Evolutionary conservation across 192 early-diverging fungal species (phyloP), one percentile per base, ranked within the genome.

Genomic region (Umbelopsis ramanniana): DNA sequence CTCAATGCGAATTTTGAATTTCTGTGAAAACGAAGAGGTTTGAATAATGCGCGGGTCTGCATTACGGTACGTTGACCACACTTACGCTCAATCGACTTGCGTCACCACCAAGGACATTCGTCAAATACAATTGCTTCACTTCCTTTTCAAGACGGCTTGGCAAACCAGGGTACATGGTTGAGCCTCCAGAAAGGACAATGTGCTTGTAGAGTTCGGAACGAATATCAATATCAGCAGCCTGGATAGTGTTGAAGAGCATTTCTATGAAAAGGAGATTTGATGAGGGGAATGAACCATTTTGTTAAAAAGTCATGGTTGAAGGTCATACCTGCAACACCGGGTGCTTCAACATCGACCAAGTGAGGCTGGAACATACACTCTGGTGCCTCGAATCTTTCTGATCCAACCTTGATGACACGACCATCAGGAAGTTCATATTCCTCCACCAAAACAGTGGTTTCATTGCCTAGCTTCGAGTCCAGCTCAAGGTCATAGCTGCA

Each of bases 281-380:
- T 45, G 24, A 60, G 26, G 23, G 21, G 9, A 2, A 17, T 66
- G 63, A n/a, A 29, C 29, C 29, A 29, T 29, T 29, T 29, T 21
- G 48, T 52, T 74, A 15, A 2, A 17, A 8, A 52, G 40, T 43
- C 22, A 17, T 37, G 22, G 23, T 14, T 46, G 3, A 71, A 48
- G 50, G 19, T 26, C 33, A 50, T 89, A 94, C 93, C 93, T 37
- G 95, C 96, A 57, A 99, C 89, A 48, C 98, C 98, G 7, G 89
- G 84, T 12, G 93, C 88, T 76, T 99, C 98, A 52, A 96, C 90
- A 79, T 98, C 96, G 54, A 99, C 91, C 60, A 99, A 89, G 77
- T 96, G 92, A 46, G 98, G 98, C 72, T 98, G 95, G 93, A 99
- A 98, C 80, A 99, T 85, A 69, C 95, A 96, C 79, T 99, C 98